Evolutionary conservation across 1,139 yeast species (phyloP), one percentile per base, ranked within the genome.

Genomic region (Nakaseomyces sp.): DNA sequence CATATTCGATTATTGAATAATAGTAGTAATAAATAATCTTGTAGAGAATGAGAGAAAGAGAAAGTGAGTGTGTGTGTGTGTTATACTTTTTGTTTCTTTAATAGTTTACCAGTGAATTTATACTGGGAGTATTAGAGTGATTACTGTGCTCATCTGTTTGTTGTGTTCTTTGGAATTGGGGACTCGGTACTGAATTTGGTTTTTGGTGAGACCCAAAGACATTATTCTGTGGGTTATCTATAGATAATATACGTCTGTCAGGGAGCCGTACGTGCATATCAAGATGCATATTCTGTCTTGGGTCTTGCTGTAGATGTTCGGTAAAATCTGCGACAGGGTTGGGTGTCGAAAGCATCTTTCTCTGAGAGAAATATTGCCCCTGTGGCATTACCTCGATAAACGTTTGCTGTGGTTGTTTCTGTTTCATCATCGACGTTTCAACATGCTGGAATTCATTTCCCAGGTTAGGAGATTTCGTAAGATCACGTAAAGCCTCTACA

Each of bases 401-500:
- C 24, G 36, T 17, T 37, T 28, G 43, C 30, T 24, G 44, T 26
- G 13, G 6, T 26, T n/a, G 29, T 26, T n/a, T 9, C 12, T n/a
- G 29, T 26, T 15, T 41, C 46, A 13, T 38, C 36, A 19, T 36
- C 42, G 28, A 26, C 39, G 12, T 33, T 20, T 4, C 25, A 17
- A 2, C 42, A 16, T 18, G 10, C 24, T 32, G 36, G 24, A 32
- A 18, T 5, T 18, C 24, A 10, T 17, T 10, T 2, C 36, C 36
- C 7, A 32, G 24, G 42, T 15, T 29, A 13, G 49, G 54, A 26
- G 48, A 47, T 33, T 48, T 46, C 24, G 52, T 49, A 25, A 50
- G 36, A 25, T 48, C 54, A 13, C 54, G 33, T 18, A 51, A 30
- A 2, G 53, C 54, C 36, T 51, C 48, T 10, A 47, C 48, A 3